A percentile compares a stretch with the other conserved stretches of the same genome.
These are phyloP conservation scores for Coemansia sp. DNA, from an alignment of 192 early-diverging fungal species.

Conservation along the genomic window DNA sequence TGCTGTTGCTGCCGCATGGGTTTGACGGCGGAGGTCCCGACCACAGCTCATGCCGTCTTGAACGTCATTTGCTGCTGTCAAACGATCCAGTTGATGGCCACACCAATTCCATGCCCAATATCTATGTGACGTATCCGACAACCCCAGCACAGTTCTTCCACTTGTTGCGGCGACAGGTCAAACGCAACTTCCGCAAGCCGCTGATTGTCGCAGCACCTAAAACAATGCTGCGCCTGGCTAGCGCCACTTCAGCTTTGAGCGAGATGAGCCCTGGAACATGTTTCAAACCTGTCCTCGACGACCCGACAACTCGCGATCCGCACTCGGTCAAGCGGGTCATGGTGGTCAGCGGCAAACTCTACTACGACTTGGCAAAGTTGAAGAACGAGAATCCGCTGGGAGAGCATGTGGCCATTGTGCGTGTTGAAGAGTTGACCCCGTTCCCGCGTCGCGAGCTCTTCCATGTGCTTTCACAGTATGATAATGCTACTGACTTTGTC, in stretches of 20 bases:
- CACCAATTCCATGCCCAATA: slow-evolving; percentile 71
- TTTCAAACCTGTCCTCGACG: slow-evolving; percentile 81
- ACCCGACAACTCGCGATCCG: slow-evolving; percentile 57
- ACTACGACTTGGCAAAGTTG: slow-evolving; percentile 86
- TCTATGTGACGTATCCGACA: slow-evolving; percentile 89
- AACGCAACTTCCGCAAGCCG: slow-evolving; percentile 89
- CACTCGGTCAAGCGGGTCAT: slow-evolving; percentile 61
- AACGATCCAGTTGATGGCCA: slow-evolving; percentile 67
- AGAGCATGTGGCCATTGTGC: slow-evolving; percentile 76
- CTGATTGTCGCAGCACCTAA: slow-evolving; percentile 83
- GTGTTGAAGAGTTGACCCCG: slow-evolving; percentile 91
- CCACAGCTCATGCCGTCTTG: slow-evolving; percentile 85
- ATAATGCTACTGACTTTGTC: slow-evolving; percentile 67
- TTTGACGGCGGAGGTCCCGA: slow-evolving; percentile 97
- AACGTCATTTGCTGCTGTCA: slow-evolving; percentile 90
- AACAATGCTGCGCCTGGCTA: slow-evolving; percentile 66
- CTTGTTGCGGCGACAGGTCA: slow-evolving; percentile 86
- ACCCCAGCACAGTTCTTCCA: slow-evolving; percentile 98
- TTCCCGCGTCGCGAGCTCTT: slow-evolving; percentile 77
- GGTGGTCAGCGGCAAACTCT: slow-evolving; percentile 88
- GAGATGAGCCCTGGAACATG: slow-evolving; percentile 88
- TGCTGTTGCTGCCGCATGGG: slow-evolving; percentile 92
- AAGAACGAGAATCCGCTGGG: slow-evolving; percentile 66
- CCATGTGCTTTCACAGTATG: slow-evolving; percentile 64
- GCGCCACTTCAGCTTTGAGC: slow-evolving; percentile 66